Conservation (phyloP, 257 asterid genomes). For the Cinchona pubescens region DNA sequence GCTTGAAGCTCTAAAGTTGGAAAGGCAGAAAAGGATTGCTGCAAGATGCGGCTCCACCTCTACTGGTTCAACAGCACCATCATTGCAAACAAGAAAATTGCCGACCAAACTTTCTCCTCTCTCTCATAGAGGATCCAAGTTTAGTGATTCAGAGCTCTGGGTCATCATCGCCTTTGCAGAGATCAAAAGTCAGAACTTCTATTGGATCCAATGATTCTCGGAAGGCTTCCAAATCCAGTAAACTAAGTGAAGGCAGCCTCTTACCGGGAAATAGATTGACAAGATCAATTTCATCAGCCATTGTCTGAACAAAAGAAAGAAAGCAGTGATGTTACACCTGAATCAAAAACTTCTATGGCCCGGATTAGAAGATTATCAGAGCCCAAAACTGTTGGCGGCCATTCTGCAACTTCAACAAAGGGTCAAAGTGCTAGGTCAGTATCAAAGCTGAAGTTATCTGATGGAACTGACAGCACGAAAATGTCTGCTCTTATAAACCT, state of each 20-base stretch:
- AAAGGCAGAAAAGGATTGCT: conserved; percentile 84
- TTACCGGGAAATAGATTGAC: conserved; percentile 58
- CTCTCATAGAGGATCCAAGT: conserved; percentile 71
- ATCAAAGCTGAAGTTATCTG: conserved; percentile 50
- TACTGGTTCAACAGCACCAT: conserved; percentile 37
- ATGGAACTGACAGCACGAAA: conserved; percentile 67
- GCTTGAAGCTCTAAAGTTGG: conserved; percentile 71
- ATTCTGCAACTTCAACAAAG: conserved; percentile 39
- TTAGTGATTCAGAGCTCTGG: conserved; percentile 90
- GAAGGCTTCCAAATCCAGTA: conserved; percentile 52
- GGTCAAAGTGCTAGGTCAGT: conserved; percentile 49
- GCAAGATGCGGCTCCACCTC: conserved; percentile 55
- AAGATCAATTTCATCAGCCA: conserved; percentile 68
- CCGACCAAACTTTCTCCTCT: conserved; percentile 64
- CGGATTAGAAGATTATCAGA: conserved; percentile 80
- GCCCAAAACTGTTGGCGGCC: conserved; percentile 56
- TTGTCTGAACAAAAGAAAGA: conserved; percentile 62
- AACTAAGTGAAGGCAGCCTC: conserved; percentile 45
- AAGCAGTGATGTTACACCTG: conserved; percentile 47
- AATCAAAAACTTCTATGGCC: conserved; percentile 65
- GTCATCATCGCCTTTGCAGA: conserved; percentile 83
- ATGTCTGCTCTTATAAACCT: conserved; percentile 73
- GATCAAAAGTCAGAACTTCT: conserved; percentile 73
- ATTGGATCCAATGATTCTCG: conserved; percentile 42
- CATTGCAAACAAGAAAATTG: conserved; percentile 45